Percentiles rank a stretch among this genome's conserved stretches.
phyloP scores from a whole-genome alignment of 352 stramenopile genomes.

The Thraustochytrium striatum region DNA sequence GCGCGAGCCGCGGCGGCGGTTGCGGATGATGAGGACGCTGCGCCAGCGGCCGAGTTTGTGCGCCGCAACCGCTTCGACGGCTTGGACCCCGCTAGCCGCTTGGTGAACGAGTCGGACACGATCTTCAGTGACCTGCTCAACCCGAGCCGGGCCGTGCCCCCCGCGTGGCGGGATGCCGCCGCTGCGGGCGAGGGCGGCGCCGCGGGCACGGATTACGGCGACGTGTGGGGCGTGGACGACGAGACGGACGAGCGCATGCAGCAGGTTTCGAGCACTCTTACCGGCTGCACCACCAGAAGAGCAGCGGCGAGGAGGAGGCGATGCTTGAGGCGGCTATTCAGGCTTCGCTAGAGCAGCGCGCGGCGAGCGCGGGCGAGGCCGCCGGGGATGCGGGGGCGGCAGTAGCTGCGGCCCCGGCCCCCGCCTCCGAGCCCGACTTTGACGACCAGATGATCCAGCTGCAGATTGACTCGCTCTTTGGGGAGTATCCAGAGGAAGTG shows the following conservation, averaged over 20 bases:
- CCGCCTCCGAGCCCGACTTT: background rate
- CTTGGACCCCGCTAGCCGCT: background rate
- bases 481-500: constrained; percentile 2
- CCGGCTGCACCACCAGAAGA: background rate
- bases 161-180: background rate
- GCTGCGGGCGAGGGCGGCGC: background rate
- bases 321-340: constrained; percentile 13
- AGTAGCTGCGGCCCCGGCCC: too few species aligned
- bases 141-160: background rate
- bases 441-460: constrained; percentile 32
- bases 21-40: background rate
- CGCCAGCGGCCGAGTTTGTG: background rate
- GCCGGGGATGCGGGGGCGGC: too few species aligned
- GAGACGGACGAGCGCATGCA: constrained; percentile 32
- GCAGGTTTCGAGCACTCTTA: constrained; percentile 18
- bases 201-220: background rate
- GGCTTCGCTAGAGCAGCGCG: constrained; percentile 1
- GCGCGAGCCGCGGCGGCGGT: too few species aligned
- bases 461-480: constrained; percentile 9
- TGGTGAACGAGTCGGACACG: background rate
- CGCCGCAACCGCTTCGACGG: background rate
- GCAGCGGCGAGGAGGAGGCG: background rate
- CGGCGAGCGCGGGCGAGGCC: too few species aligned
- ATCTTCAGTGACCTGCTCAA: constrained; percentile 7
- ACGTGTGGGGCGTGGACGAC: constrained; percentile 20